Conservation (phyloP, 163 green algal species). For the Scenedesmus sp. region DNA sequence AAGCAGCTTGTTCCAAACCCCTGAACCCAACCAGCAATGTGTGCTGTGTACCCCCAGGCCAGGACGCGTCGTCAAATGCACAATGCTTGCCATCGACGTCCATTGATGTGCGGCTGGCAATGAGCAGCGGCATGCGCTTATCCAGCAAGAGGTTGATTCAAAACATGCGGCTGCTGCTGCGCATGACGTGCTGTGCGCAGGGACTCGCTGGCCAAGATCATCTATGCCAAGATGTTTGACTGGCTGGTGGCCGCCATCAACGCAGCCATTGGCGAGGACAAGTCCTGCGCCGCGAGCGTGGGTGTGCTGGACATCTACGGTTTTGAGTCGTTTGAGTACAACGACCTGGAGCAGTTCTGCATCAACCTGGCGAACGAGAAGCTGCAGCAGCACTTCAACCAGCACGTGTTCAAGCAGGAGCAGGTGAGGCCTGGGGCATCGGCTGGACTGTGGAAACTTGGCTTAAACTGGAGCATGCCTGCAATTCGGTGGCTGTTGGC, state of each 20-base stretch:
- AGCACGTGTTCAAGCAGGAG: constrained; percentile 99
- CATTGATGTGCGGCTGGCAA: too few species aligned
- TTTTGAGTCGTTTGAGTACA: constrained; percentile 81
- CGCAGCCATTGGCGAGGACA: constrained; percentile 94
- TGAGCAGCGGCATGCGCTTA: too few species aligned
- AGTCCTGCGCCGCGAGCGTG: constrained; percentile 81
- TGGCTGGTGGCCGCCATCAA: constrained; percentile 96
- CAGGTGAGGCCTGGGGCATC: constrained; percentile 69
- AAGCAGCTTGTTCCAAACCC: too few species aligned
- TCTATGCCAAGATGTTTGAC: constrained; percentile 96
- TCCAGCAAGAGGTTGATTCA: not conserved
- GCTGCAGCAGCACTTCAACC: constrained; percentile 99
- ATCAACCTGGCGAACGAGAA: constrained; percentile 99
- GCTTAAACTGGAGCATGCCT: not conserved
- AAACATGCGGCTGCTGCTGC: not conserved
- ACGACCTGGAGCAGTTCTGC: constrained; percentile 94
- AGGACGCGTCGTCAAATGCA: too few species aligned
- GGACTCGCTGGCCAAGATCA: constrained; percentile 93
- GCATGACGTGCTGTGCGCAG: constrained; percentile 43
- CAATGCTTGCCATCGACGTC: too few species aligned
- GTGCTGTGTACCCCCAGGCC: too few species aligned
- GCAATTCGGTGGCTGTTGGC: not conserved
- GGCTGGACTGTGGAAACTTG: not conserved
- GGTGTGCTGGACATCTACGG: constrained; percentile 99
- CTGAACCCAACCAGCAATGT: too few species aligned